Percentiles rank a stretch among this genome's conserved stretches.
These are phyloP conservation scores for Orbilia blumenaviensis DNA, from an alignment of 2,329 filamentous ascomycete genomes.

Conservation along the genomic window DNA sequence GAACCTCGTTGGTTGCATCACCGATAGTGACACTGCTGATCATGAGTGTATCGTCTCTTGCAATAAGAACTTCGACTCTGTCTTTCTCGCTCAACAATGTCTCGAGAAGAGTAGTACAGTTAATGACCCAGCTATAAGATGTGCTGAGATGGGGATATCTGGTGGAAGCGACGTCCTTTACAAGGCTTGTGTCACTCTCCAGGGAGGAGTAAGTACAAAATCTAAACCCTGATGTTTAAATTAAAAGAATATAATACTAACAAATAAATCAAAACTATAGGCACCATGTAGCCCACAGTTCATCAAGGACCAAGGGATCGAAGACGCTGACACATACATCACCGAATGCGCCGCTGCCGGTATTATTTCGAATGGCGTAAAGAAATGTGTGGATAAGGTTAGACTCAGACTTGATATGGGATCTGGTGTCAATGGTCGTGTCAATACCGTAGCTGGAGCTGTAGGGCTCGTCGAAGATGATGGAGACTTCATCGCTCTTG, in stretches of 20 bases:
- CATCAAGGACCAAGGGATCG: constrained; percentile 43
- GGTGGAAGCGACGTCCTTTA: constrained; percentile 29
- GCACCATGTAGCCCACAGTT: constrained; percentile 29
- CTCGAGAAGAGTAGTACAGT: constrained; percentile 35
- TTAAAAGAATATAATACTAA: constrained; percentile 4
- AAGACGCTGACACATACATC: constrained; percentile 31
- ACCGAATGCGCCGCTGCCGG: constrained; percentile 32
- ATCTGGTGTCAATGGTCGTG: constrained; percentile 7
- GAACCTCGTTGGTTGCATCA: constrained; percentile 35
- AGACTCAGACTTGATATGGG: constrained; percentile 25
- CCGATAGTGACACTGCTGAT: constrained; percentile 8
- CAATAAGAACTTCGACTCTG: constrained; percentile 36
- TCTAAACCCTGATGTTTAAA: not conserved
- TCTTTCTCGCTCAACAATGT: constrained; percentile 43
- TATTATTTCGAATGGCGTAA: constrained; percentile 15
- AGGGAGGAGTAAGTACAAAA: constrained; percentile 49
- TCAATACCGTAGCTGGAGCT: not conserved
- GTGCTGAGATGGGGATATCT: constrained; percentile 29
- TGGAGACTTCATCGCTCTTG: not conserved
- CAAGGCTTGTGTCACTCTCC: constrained; percentile 22
- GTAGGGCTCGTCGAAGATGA: not conserved
- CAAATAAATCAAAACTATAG: constrained; percentile 12
- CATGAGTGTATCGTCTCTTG: constrained; percentile 28
- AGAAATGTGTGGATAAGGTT: constrained; percentile 28
- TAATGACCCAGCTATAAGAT: constrained; percentile 18